Base-by-base conservation (phyloP, 2,329 filamentous ascomycete genomes). In the Esteya vermicola region DNA sequence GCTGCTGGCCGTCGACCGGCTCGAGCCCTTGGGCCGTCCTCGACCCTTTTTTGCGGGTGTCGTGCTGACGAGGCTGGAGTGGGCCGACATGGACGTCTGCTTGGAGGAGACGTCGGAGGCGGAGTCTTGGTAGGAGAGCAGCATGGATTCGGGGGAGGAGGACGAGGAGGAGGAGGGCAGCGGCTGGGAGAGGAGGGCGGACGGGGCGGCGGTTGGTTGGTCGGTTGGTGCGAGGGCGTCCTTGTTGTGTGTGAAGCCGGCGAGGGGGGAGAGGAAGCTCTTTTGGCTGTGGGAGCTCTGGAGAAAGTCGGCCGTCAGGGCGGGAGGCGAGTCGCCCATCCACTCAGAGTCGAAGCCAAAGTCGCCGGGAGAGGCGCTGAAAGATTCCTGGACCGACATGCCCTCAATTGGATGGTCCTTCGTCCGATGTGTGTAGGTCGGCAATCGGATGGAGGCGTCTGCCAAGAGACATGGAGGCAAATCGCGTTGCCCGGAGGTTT, bases 71-170 rank as follows among this genome's bases (percentile, higher is more conserved):
- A 43, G 33, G 32, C 46, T 48, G 16, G 47, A 47, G 8, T 40
- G 33, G 2, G 45, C 45, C 8, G 47, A 40, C 43, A 44, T 42
- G 23, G 47, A 46, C 6, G 47, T 49, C 36, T 46, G 45, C 33
- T 49, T 47, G 10, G 47, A 49, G 9, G 69, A 71, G 45, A 49
- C 49, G 26, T 71, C 67, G 38, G 67, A 71, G 4, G 65, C 66
- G 4, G 66, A 69, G 49, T 71, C 68, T 42, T 60, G 61, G 38
- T 62, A 65, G 5, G 50, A 46, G 2, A 51, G 53, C 18, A 51
- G 46, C 6, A 42, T 39, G 3, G 51, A 52, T 10, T 50, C 50
- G 25, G 48, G 48, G 4, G 48, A 45, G 0, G 52, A 47, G n/a
- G 32, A 37, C 3, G 43, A 19, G 12, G 40, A 45, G 0, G 52